Evolutionary conservation across 768 basidiomycete species (phyloP).

Genomic region (Gloeostereum incarnatum): DNA sequence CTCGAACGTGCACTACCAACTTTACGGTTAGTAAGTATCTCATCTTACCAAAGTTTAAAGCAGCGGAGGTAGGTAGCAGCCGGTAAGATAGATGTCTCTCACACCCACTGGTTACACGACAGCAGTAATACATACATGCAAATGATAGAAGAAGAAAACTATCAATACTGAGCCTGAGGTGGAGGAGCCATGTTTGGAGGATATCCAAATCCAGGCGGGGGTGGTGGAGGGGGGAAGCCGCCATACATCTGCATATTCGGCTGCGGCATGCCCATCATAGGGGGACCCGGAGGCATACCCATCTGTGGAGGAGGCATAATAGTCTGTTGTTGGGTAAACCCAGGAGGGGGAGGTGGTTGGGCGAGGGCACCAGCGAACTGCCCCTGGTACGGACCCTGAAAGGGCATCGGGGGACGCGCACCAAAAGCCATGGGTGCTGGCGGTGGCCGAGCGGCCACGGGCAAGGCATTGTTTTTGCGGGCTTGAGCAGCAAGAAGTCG

Average conservation of each 20-base stretch:
- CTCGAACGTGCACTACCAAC: no score
- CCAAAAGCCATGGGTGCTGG: slow-evolving; percentile 69
- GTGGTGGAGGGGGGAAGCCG: slow-evolving; percentile 37
- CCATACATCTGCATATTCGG: slow-evolving; percentile 20
- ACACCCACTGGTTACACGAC: no score
- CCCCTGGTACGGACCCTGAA: slow-evolving; percentile 76
- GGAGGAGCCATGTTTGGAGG: slow-evolving; percentile 39
- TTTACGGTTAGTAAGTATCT: no score
- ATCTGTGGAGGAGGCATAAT: slow-evolving; percentile 35
- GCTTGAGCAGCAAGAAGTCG: slow-evolving; percentile 93
- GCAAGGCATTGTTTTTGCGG: slow-evolving; percentile 88
- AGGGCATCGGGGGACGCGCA: slow-evolving; percentile 55
- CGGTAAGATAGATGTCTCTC: no score
- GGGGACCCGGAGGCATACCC: slow-evolving; percentile 16
- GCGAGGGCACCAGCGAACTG: slow-evolving; percentile 89
- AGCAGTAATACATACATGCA: no score
- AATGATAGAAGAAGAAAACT: slow-evolving; percentile 3
- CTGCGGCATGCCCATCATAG: slow-evolving; percentile 16
- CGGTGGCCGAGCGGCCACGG: slow-evolving; percentile 67
- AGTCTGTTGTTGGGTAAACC: slow-evolving; percentile 68
- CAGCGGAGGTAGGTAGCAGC: no score
- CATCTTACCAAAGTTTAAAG: no score
- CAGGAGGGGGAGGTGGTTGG: slow-evolving; percentile 72
- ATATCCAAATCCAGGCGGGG: slow-evolving; percentile 56
- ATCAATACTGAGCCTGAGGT: slow-evolving; percentile 29